Evolutionary conservation across 1,284 basidiomycete genomes (phyloP).

Genomic region (Athelia psychrophila): DNA sequence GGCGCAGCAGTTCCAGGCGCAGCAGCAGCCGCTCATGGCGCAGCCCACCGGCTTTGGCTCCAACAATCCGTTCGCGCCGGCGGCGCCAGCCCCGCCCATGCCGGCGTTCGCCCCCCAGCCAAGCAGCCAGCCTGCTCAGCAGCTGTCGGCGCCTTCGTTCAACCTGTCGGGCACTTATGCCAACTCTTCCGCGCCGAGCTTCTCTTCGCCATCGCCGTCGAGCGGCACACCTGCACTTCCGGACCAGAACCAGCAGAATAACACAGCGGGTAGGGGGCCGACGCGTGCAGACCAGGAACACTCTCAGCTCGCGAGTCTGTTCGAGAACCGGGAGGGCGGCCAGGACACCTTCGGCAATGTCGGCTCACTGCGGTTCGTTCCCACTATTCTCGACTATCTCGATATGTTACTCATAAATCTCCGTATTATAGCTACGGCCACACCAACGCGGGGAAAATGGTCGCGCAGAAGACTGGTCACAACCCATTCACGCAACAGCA

Average conservation of each 20-base stretch:
- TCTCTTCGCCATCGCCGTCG: conserved; percentile 33
- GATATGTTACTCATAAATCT: conserved; percentile 4
- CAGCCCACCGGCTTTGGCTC: conserved; percentile 82
- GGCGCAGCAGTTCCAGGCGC: conserved; percentile 37
- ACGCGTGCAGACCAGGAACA: conserved; percentile 58
- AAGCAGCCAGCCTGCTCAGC: conserved; percentile 16
- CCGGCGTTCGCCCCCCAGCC: conserved; percentile 29
- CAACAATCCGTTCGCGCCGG: conserved; percentile 90
- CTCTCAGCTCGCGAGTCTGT: conserved; percentile 71
- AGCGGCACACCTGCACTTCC: conserved; percentile 24
- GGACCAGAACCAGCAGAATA: conserved; percentile 23
- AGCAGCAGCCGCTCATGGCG: conserved; percentile 49
- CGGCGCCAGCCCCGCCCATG: conserved; percentile 32
- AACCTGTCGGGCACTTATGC: conserved; percentile 66
- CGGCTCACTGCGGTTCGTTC: conserved; percentile 66
- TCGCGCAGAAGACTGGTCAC: conserved; percentile 63
- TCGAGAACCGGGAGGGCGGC: conserved; percentile 87
- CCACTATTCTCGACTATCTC: conserved; percentile 3
- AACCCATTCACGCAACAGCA: conserved; percentile 79
- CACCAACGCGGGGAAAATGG: conserved; percentile 56
- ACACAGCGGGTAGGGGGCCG: conserved; percentile 19
- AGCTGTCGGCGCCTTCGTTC: conserved; percentile 42
- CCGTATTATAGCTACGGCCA: conserved; percentile 55
- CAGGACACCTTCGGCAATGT: conserved; percentile 93
- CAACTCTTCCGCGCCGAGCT: conserved; percentile 31